Evolutionary conservation across 179 eudicot genomes (phyloP).

Genomic region (Spinacia oleracea): DNA sequence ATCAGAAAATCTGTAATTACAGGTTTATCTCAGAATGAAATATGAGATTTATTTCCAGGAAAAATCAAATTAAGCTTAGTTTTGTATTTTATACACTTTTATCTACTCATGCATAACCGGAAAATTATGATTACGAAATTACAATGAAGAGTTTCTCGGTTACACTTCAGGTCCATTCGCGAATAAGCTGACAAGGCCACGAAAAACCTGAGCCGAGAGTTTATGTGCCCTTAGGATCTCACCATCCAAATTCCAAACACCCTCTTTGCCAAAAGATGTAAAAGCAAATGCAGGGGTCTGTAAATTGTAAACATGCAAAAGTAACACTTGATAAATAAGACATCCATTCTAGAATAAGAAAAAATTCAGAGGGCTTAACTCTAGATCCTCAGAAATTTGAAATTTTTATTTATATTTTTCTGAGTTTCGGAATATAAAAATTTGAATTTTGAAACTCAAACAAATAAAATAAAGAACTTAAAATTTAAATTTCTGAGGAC

Average conservation of each 20-base stretch:
- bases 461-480: too few species aligned
- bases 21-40: neutral
- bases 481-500: too few species aligned
- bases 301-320: neutral
- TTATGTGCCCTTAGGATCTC: slow-evolving; percentile 83
- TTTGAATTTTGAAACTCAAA: too few species aligned
- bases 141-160: neutral
- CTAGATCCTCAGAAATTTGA: too few species aligned
- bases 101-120: neutral
- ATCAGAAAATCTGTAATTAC: neutral
- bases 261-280: slow-evolving; percentile 74
- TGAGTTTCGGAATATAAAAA: too few species aligned
- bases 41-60: neutral
- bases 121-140: neutral
- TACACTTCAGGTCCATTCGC: slow-evolving; percentile 87
- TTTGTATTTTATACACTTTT: neutral
- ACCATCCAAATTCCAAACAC: slow-evolving; percentile 94
- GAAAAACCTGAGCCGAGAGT: slow-evolving; percentile 91
- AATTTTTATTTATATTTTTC: too few species aligned
- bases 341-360: neutral
- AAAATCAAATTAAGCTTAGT: neutral
- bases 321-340: neutral
- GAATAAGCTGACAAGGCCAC: slow-evolving; percentile 88
- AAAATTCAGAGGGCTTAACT: too few species aligned
- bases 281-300: slow-evolving; percentile 89